A percentile compares a stretch with the other conserved stretches of the same genome.
These are phyloP conservation scores for Funneliformis caledonium DNA, from an alignment of 371 early-diverging fungal genomes.

Conservation along the genomic window DNA sequence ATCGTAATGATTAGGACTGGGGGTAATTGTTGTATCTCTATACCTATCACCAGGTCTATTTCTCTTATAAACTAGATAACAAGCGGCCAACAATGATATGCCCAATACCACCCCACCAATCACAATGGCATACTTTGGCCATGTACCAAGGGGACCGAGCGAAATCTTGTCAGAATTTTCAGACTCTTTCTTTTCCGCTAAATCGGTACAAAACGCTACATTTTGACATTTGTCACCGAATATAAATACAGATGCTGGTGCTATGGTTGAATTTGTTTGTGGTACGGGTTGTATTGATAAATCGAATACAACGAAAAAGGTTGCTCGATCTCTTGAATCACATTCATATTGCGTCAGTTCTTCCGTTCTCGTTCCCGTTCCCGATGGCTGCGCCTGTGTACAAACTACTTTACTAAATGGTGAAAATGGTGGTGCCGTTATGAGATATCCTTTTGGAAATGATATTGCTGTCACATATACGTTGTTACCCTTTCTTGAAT, in stretches of 20 bases:
- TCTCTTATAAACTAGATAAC: conserved; percentile 16
- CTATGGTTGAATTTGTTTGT: neutral
- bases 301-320: neutral
- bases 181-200: neutral
- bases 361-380: neutral
- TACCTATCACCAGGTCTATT: neutral
- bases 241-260: neutral
- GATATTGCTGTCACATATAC: neutral
- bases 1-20: neutral
- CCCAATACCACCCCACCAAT: conserved; percentile 12
- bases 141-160: conserved; percentile 23
- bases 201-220: neutral
- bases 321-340: neutral
- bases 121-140: conserved; percentile 17
- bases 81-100: neutral
- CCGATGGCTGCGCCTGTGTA: neutral
- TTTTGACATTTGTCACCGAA: conserved; percentile 18
- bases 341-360: neutral
- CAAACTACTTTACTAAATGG: neutral
- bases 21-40: neutral
- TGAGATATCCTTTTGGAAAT: neutral
- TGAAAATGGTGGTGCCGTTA: neutral
- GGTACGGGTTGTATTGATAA: neutral
- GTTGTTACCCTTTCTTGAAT: neutral
- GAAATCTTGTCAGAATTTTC: neutral